Conservation (phyloP, 78 protist genomes). For the Isochrysis galbana region DNA sequence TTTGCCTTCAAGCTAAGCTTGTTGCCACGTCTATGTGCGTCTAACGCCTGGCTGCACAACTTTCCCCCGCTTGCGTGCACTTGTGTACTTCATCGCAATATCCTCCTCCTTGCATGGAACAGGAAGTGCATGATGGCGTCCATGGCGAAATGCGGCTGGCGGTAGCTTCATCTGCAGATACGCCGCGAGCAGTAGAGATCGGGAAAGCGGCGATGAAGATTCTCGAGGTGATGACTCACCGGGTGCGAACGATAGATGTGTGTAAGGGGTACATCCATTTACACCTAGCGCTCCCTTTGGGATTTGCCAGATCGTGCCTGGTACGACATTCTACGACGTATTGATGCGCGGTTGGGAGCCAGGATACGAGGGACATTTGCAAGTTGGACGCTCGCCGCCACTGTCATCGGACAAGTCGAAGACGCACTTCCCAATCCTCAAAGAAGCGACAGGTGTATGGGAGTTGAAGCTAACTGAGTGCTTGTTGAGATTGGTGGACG, state of each 20-base stretch:
- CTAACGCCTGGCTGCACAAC: background rate
- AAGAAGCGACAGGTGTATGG: background rate
- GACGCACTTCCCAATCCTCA: slow-evolving; percentile 37
- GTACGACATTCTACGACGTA: background rate
- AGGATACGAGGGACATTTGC: background rate
- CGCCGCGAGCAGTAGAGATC: background rate
- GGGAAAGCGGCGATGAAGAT: background rate
- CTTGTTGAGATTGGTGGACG: no score
- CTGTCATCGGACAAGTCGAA: background rate
- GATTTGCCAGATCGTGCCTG: no score
- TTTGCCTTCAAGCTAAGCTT: background rate
- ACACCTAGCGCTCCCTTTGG: no score
- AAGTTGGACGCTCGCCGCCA: slow-evolving; percentile 18
- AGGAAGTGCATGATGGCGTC: background rate
- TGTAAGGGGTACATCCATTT: no score
- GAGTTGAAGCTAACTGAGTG: no score
- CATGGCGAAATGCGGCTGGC: background rate
- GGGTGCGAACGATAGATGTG: no score
- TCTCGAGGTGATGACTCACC: slow-evolving; percentile 42
- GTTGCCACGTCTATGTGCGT: no score
- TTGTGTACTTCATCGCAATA: background rate
- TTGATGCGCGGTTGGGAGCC: background rate
- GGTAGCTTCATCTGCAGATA: slow-evolving; percentile 26
- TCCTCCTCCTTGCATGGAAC: background rate
- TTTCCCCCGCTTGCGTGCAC: background rate